phyloP scores from a whole-genome alignment of 106 monocot genomes.

The Posidonia australis region DNA sequence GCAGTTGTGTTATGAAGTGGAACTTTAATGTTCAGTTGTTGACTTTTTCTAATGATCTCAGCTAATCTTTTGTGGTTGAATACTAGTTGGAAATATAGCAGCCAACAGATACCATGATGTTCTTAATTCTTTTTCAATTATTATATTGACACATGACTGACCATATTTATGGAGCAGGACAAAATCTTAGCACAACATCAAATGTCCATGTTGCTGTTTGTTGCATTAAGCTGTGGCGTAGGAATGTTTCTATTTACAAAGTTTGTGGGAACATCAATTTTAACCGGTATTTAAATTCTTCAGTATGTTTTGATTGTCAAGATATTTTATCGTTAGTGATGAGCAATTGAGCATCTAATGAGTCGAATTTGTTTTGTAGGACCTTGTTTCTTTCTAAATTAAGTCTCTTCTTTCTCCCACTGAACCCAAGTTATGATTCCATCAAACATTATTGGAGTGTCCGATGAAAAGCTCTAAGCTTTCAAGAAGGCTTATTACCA shows the following conservation, averaged over 20 bases:
- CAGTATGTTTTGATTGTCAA: not conserved
- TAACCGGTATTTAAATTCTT: conserved; percentile 38
- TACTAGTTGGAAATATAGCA: not conserved
- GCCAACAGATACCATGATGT: not conserved
- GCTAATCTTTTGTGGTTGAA: not conserved
- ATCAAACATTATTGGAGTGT: no score
- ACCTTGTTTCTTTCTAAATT: no score
- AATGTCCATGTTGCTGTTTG: conserved; percentile 87
- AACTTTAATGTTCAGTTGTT: no score
- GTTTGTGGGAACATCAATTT: conserved; percentile 40
- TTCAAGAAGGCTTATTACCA: no score
- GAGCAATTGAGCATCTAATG: not conserved
- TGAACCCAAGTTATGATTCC: no score
- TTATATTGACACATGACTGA: not conserved
- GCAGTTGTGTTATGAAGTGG: no score
- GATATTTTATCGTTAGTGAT: not conserved
- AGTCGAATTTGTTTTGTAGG: no score
- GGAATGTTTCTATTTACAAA: conserved; percentile 85
- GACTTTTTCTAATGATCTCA: no score
- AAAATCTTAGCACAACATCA: conserved; percentile 70
- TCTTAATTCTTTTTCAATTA: not conserved
- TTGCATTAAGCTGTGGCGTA: conserved; percentile 64
- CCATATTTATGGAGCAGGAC: conserved; percentile 46
- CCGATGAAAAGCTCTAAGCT: no score
- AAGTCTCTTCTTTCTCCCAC: no score